These are phyloP conservation scores for Anacardium occidentale DNA, from an alignment of 345 rosid species.

Conservation along the genomic window DNA sequence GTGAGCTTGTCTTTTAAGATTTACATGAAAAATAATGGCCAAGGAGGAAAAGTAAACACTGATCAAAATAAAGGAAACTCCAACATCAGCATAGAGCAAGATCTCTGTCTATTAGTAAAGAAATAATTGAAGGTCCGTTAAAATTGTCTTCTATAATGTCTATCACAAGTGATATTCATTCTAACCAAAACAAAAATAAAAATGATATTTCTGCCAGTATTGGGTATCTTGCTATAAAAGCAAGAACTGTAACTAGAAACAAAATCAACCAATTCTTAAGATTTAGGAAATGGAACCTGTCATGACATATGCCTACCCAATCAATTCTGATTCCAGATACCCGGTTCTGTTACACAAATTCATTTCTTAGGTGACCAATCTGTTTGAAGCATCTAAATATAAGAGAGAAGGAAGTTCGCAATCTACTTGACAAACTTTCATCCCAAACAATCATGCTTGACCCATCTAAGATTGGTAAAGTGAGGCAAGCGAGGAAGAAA, in stretches of 20 bases:
- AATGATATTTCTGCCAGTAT: no score
- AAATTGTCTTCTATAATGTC: background rate
- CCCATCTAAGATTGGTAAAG: conserved; percentile 81
- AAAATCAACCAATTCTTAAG: no score
- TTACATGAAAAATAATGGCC: background rate
- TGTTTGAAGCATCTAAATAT: conserved; percentile 82
- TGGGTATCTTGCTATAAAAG: no score
- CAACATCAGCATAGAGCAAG: background rate
- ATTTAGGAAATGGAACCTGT: no score
- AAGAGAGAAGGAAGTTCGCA: conserved; percentile 77
- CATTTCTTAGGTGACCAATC: conserved; percentile 91
- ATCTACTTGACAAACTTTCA: conserved; percentile 91
- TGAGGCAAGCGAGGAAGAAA: conserved; percentile 50
- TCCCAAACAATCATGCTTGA: conserved; percentile 87
- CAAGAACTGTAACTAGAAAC: no score
- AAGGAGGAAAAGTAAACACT: background rate
- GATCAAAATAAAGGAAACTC: background rate
- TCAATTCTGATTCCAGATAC: no score
- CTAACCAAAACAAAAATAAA: no score
- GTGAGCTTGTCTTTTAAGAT: background rate
- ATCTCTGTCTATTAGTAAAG: no score
- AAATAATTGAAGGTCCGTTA: background rate
- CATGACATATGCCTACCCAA: no score
- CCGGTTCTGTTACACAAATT: no score
- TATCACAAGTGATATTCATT: no score